Base-by-base conservation (phyloP, 306 rosid genomes). In the Vachellia pachyceras region DNA sequence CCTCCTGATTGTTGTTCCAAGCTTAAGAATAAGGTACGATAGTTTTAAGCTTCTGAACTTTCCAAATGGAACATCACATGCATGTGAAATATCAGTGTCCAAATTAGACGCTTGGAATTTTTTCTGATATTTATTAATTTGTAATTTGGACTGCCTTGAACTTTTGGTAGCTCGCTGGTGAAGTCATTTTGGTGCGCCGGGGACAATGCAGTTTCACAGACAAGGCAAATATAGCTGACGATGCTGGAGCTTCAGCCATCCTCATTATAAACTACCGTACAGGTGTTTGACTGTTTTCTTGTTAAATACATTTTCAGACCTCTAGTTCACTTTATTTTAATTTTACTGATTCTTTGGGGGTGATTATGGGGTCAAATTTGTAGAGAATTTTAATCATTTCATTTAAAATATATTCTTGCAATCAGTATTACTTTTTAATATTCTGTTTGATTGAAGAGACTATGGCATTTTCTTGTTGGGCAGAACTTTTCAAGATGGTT, bases 1-100 rank as follows among this genome's bases (percentile, higher is more conserved):
- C 99, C 99, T 77, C 97, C 99, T 79, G 99, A 95, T 84, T 95
- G 91, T 85, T 95, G 99, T 82, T 82, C 80, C 73, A 45, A 12
- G 70, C 97, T 83, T 65, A 89, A 86, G 82, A 86, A 85, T 71
- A 90, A 88, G 86, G 99, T 93, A 74, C 58, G 76, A 67, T 83
- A 50, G 3, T 20, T 77, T 67, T 71, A 15, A 68, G 76, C 82
- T 77, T 14, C 80, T 47, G 42, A 72, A 63, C 29, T 65, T 67
- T 18, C 39, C 54, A 35, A 76, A 68, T 80, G 41, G 72, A 55
- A 79, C 54, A 45, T 83, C 35, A 46, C 54, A 10, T 64, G 41
- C 42, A 71, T 68, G 61, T 46, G 76, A 82, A 72, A 61, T 54
- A 18, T 54, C 54, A 66, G 23, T 81, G 67, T 64, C 69, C 49